Evolutionary conservation across 2,329 filamentous ascomycete genomes (phyloP).

Genomic region (Cladosporium austrohemisphaericum): DNA sequence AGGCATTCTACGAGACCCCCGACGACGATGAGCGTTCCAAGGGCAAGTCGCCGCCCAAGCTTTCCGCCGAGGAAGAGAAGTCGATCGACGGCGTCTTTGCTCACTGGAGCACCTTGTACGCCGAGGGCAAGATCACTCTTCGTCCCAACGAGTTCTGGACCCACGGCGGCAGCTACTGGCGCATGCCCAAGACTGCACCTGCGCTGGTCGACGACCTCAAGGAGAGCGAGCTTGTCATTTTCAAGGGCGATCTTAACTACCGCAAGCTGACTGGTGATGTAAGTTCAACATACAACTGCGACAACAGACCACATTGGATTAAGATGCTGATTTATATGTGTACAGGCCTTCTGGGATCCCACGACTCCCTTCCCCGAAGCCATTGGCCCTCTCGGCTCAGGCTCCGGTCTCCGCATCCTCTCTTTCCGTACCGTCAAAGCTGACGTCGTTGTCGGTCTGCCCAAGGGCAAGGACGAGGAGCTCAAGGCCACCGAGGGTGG

Average conservation of each 20-base stretch:
- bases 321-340: neutral
- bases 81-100: slow-evolving; percentile 74
- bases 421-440: slow-evolving; percentile 94
- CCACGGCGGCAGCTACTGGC: slow-evolving; percentile 80
- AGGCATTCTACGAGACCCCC: slow-evolving; percentile 71
- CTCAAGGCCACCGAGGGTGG: slow-evolving; percentile 65
- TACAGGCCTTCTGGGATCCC: slow-evolving; percentile 67
- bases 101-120: slow-evolving; percentile 75
- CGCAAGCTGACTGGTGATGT: slow-evolving; percentile 88
- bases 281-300: slow-evolving; percentile 16
- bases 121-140: slow-evolving; percentile 77
- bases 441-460: slow-evolving; percentile 88
- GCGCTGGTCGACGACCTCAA: slow-evolving; percentile 73
- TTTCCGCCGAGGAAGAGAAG: slow-evolving; percentile 64
- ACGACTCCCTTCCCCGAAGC: slow-evolving; percentile 82
- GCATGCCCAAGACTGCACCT: slow-evolving; percentile 66
- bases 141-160: slow-evolving; percentile 93
- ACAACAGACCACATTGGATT: neutral
- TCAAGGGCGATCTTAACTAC: slow-evolving; percentile 98
- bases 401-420: slow-evolving; percentile 77
- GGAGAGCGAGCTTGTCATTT: slow-evolving; percentile 80
- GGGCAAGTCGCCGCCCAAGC: slow-evolving; percentile 55
- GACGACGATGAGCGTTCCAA: slow-evolving; percentile 60
- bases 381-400: slow-evolving; percentile 77
- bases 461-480: slow-evolving; percentile 76